phyloP scores from a whole-genome alignment of 495 filamentous ascomycete species.

The Lophiostoma macrostomum region DNA sequence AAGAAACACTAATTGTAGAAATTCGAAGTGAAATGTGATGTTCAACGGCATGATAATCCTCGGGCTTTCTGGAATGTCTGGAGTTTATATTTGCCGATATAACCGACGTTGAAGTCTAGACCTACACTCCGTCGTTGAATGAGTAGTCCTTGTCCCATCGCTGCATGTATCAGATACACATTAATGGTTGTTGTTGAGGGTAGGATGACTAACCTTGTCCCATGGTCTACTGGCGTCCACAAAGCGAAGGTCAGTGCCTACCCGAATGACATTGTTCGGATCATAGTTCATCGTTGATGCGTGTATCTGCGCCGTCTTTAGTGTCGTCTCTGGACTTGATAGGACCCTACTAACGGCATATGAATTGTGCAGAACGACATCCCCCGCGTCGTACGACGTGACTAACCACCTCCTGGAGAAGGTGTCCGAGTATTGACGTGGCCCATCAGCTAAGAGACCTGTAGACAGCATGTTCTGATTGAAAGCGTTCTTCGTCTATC shows the following conservation, averaged over 20 bases:
- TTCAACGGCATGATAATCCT: no score
- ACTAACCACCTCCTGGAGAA: constrained; percentile 34
- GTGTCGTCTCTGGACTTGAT: background rate
- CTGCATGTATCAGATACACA: background rate
- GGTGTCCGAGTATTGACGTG: constrained; percentile 19
- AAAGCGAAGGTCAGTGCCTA: constrained; percentile 34
- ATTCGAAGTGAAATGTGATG: no score
- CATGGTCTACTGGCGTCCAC: constrained; percentile 21
- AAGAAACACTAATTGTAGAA: no score
- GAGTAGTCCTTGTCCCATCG: constrained; percentile 24
- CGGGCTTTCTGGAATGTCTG: no score
- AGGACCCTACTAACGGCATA: constrained; percentile 12
- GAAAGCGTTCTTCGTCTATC: constrained; percentile 35
- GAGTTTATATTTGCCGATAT: no score
- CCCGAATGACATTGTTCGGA: constrained; percentile 28
- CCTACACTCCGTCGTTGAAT: constrained; percentile 27
- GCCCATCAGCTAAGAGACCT: constrained; percentile 32
- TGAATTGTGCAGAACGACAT: constrained; percentile 36
- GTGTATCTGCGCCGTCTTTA: constrained; percentile 19
- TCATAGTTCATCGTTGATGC: constrained; percentile 33
- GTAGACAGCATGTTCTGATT: constrained; percentile 38
- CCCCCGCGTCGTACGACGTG: constrained; percentile 34
- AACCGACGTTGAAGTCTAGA: no score
- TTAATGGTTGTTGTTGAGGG: background rate
- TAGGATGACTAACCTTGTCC: constrained; percentile 2